Evolutionary conservation across 352 stramenopile species (phyloP), one percentile per base, ranked within the genome.

Genomic region (Globisporangium abappressorium): DNA sequence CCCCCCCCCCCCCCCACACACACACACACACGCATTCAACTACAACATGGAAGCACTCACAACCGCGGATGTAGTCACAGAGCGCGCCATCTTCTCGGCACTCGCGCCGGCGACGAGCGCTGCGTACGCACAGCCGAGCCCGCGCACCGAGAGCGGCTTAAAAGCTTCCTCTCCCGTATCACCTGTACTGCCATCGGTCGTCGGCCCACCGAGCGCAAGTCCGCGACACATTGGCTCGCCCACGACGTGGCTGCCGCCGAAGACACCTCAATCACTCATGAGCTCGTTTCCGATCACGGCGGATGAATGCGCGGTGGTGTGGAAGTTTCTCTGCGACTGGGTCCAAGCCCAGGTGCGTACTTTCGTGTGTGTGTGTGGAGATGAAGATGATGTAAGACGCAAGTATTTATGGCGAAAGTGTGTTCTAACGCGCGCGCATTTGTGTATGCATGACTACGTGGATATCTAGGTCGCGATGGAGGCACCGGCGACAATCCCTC

Each of bases 301-400:
- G 0, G 69, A 69, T 22, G 77, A 90, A 53, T 84, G 83, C 34
- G 69, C 60, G 18, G 28, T 81, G 5, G 82, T 90, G 54, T 94
- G 84, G 82, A 83, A 82, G 24, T 92, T 91, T 49, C 55, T 94
- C 36, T 83, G 72, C 36, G 77, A 92, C 57, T 94, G 86, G 86
- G 66, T 92, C 41, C 84, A 82, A n/a, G 70, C 81, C 0, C 82
- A 89, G 75, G 82, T 87, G 20, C 6, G 12, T 11, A 33, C 30
- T 33, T 6, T 33, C 30, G 20, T 20, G 41, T 20, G 12, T 20
- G 38, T 15, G 38, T 20, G 14, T n/a, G 41, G 14, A n/a, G 15
- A 9, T 49, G 11, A n/a, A n/a, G 15, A 9, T 49, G 11, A n/a
- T 49, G 41, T n/a, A n/a, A 9, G 41, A n/a, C 2, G 5, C 9